Conservation (phyloP, 305 asterid species). For the Fraxinus greggii region DNA sequence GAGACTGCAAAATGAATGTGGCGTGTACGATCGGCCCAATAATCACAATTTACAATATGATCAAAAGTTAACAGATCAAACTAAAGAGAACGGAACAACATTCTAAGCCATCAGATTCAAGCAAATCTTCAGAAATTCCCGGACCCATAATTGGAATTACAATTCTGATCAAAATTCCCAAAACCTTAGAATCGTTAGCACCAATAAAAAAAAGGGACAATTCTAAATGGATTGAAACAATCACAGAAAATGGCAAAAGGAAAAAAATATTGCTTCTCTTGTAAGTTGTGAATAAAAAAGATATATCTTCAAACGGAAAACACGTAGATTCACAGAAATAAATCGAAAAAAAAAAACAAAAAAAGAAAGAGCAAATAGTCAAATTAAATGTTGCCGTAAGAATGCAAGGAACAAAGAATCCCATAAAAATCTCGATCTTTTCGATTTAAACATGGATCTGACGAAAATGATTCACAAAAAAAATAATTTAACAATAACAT, state of each 20-base stretch:
- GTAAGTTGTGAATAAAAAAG: background rate
- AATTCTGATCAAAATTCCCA: conserved; percentile 2
- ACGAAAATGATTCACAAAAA: no score
- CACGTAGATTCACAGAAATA: background rate
- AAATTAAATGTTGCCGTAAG: no score
- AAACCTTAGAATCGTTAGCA: background rate
- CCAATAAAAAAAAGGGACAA: background rate
- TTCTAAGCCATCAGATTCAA: conserved; percentile 6
- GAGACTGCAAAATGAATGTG: conserved; percentile 15
- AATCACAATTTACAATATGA: background rate
- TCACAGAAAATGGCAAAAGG: background rate
- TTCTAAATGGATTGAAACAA: background rate
- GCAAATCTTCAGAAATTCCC: background rate
- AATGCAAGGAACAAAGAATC: no score
- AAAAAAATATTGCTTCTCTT: background rate
- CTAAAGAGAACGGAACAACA: background rate
- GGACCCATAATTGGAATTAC: conserved; percentile 19
- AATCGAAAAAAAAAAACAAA: no score
- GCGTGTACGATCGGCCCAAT: background rate
- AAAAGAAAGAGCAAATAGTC: background rate
- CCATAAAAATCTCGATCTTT: no score
- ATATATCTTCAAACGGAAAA: background rate
- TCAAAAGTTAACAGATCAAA: conserved; percentile 2
- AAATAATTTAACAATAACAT: no score
- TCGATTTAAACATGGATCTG: no score